phyloP scores from a whole-genome alignment of 1,284 basidiomycete genomes.

The Rhodotorula sp. region DNA sequence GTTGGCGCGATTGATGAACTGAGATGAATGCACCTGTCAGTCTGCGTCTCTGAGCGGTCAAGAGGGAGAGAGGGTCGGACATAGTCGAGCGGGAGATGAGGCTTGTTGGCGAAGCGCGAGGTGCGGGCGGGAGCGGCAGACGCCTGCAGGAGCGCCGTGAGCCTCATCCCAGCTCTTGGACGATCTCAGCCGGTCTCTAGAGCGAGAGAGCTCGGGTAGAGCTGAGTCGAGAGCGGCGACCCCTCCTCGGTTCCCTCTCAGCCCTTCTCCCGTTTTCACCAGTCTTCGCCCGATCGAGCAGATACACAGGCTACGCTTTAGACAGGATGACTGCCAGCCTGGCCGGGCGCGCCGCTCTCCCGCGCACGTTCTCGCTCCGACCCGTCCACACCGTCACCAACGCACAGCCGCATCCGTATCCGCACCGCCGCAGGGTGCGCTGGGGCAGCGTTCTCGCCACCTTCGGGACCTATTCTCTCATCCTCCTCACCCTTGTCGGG shows the following conservation, averaged over 20 bases:
- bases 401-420: not conserved
- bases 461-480: not conserved
- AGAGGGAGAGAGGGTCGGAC: slow-evolving; percentile 4
- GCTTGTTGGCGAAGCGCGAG: slow-evolving; percentile 30
- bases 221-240: not conserved
- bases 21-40: not conserved
- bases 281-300: too few species aligned
- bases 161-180: not conserved
- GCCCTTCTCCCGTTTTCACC: not conserved
- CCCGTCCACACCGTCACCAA: not conserved
- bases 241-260: not conserved
- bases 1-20: slow-evolving; percentile 41
- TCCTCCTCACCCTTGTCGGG: slow-evolving; percentile 25
- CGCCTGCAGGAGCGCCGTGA: not conserved
- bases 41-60: not conserved
- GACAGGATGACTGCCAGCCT: not conserved
- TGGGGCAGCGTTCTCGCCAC: not conserved
- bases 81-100: slow-evolving; percentile 37
- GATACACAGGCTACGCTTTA: too few species aligned
- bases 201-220: not conserved
- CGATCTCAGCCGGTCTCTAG: not conserved
- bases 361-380: not conserved
- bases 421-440: not conserved
- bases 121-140: not conserved
- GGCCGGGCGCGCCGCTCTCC: not conserved